Percentiles rank a stretch among this genome's conserved stretches.
These are phyloP conservation scores for Aspergillus flavus DNA, from an alignment of 2,329 filamentous ascomycete genomes.

Conservation along the genomic window DNA sequence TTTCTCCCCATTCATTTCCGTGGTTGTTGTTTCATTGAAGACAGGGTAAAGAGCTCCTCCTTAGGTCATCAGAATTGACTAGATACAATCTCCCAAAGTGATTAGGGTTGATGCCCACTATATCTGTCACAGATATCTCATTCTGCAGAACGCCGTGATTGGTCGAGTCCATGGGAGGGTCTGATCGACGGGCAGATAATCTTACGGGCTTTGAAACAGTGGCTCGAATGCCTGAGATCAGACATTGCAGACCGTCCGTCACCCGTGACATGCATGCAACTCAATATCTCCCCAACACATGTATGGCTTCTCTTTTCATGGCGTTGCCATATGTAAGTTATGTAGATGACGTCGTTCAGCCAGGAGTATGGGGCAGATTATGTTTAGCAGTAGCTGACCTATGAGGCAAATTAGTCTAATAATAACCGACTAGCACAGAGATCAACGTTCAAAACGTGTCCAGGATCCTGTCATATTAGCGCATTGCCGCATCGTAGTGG, in stretches of 20 bases:
- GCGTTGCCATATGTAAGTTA: background rate
- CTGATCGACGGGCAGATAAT: slow-evolving; percentile 2
- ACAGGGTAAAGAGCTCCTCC: background rate
- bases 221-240: background rate
- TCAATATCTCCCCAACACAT: background rate
- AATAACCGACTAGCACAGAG: slow-evolving; percentile 9
- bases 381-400: background rate
- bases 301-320: background rate
- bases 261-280: slow-evolving; percentile 1
- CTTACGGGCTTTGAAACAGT: background rate
- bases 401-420: slow-evolving; percentile 15
- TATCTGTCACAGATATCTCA: background rate
- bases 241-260: background rate
- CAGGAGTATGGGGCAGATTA: background rate
- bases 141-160: background rate
- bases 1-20: background rate
- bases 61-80: background rate
- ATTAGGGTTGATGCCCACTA: background rate
- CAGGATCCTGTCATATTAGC: slow-evolving; percentile 1
- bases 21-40: background rate
- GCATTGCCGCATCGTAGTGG: slow-evolving; percentile 20
- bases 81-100: too few relatives aligned
- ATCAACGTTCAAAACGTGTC: background rate
- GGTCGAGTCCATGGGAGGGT: background rate
- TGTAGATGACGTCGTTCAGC: background rate